phyloP scores from a whole-genome alignment of 2,329 filamentous ascomycete genomes.

The Aschersonia sp. region DNA sequence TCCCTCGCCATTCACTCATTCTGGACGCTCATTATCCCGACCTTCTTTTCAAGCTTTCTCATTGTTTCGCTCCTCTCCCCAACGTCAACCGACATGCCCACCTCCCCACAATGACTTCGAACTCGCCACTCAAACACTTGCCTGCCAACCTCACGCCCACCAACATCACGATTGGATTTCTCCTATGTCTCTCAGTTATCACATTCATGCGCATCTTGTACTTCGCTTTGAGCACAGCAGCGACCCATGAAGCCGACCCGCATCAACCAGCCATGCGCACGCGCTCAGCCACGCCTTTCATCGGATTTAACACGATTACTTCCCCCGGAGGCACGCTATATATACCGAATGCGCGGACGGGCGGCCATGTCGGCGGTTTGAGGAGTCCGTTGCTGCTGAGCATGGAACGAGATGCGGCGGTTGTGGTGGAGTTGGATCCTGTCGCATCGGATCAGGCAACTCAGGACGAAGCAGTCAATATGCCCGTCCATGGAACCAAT shows the following conservation, averaged over 20 bases:
- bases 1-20: no score
- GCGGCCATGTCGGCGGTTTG: not conserved
- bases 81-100: no score
- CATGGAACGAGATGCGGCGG: not conserved
- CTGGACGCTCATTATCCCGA: no score
- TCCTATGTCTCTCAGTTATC: conserved; percentile 1
- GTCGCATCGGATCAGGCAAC: not conserved
- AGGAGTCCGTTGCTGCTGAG: not conserved
- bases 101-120: no score
- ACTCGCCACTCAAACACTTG: no score
- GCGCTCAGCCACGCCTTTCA: not conserved
- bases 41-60: no score
- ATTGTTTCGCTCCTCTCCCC: no score
- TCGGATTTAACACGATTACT: not conserved
- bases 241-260: not conserved
- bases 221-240: not conserved
- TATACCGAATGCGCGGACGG: not conserved
- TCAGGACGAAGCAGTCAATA: not conserved
- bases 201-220: conserved; percentile 1
- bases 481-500: conserved; percentile 6
- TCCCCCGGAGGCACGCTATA: not conserved
- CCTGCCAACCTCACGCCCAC: not conserved
- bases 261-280: not conserved
- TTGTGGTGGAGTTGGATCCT: not conserved
- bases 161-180: not conserved